Base-by-base conservation (phyloP, 495 filamentous ascomycete genomes). In the Penicillium robsamsonii region DNA sequence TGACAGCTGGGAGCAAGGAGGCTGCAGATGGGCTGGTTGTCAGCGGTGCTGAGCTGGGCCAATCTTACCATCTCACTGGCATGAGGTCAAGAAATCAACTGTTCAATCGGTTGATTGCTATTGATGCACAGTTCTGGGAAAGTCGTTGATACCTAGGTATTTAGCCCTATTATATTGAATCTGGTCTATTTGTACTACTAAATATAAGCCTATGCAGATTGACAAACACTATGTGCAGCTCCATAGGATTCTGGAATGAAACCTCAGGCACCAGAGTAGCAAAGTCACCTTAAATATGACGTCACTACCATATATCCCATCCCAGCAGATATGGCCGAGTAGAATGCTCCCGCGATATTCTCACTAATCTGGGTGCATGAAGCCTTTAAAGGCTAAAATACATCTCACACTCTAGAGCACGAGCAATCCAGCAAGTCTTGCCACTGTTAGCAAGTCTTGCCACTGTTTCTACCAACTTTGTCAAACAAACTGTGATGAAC, bases 71-170 rank as follows among this genome's bases (percentile, higher is more conserved):
- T 53, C 52, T 96, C 2, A 96, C 87, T 17, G 90, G 90, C 4
- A 79, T 93, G 70, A 80, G 79, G 59, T 66, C 87, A 68, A 67
- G 92, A 46, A 88, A 96, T 67, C 87, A 94, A 75, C 64, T 96
- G 51, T 95, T 96, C 64, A 95, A 96, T 74, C 82, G 92, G 20
- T 62, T 96, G 56, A 71, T 94, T 50, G 86, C 90, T 3, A 88
- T 96, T 63, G 90, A 89, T 29, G 83, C 81, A 43, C 90, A 96
- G 81, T 90, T 90, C 75, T 96, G 91, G 91, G 88, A 92, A 76
- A 82, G 82, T 61, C 89, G 84, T 81, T 96, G 65, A 79, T 57
- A 37, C 61, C 60, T 89, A 88, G 84, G 17, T 27, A 24, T 9
- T 18, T 20, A n/a, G 8, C 15, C 11, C 44, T 7, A 5, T 37